Evolutionary conservation across 2,329 filamentous ascomycete species (phyloP).

Genomic region (Colletotrichum sp.): DNA sequence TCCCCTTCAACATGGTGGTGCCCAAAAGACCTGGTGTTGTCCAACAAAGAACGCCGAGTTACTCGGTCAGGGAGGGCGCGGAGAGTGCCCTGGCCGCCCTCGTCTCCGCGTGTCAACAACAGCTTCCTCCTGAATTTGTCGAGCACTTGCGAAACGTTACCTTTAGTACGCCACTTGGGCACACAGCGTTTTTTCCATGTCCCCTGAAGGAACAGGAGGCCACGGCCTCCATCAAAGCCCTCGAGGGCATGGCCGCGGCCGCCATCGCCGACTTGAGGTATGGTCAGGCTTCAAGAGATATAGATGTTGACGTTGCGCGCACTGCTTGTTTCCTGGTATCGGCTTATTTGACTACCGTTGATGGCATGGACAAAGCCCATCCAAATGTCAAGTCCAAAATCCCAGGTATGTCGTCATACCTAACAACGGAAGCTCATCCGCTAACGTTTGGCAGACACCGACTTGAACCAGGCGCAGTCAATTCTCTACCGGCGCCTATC

Average conservation of each 20-base stretch:
- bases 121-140: conserved; percentile 37
- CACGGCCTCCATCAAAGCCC: conserved; percentile 56
- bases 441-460: conserved; percentile 57
- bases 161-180: conserved; percentile 34
- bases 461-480: conserved; percentile 68
- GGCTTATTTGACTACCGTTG: conserved; percentile 61
- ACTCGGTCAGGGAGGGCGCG: conserved; percentile 38
- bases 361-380: conserved; percentile 54
- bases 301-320: conserved; percentile 58
- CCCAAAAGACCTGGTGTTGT: background rate
- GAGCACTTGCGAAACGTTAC: conserved; percentile 29
- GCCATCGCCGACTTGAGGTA: conserved; percentile 61
- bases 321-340: conserved; percentile 63
- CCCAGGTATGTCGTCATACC: conserved; percentile 14
- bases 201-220: conserved; percentile 47
- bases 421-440: background rate
- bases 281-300: conserved; percentile 42
- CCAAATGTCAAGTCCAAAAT: conserved; percentile 44
- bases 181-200: conserved; percentile 41
- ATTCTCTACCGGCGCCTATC: conserved; percentile 69
- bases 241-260: conserved; percentile 65
- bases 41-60: conserved; percentile 20
- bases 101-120: conserved; percentile 26
- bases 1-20: conserved; percentile 15
- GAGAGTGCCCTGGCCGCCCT: conserved; percentile 32